These are phyloP conservation scores for Rauvolfia tetraphylla DNA, from an alignment of 257 asterid species.

Conservation along the genomic window DNA sequence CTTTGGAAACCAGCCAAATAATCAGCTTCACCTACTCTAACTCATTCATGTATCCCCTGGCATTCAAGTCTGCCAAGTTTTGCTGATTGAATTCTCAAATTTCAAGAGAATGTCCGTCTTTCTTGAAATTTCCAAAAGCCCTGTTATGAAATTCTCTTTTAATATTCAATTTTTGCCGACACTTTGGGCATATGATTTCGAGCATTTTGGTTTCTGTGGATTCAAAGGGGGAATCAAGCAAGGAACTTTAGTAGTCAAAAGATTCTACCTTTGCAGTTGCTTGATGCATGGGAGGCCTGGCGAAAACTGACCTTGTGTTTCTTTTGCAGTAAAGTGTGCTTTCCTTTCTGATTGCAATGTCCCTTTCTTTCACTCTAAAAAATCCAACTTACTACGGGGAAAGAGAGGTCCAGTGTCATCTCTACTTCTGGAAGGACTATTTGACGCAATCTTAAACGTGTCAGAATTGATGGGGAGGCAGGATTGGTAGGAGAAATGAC, in stretches of 20 bases:
- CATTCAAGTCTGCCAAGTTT: slow-evolving; percentile 53
- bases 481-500: neutral
- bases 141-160: neutral
- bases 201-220: slow-evolving; percentile 2
- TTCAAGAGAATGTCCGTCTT: neutral
- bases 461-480: neutral
- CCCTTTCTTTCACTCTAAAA: slow-evolving; percentile 10
- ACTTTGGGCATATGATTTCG: neutral
- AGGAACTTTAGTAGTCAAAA: slow-evolving; percentile 11
- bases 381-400: neutral
- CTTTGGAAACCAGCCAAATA: slow-evolving; percentile 44
- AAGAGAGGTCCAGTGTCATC: neutral
- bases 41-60: slow-evolving; percentile 53
- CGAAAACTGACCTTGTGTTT: neutral
- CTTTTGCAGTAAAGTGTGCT: slow-evolving; percentile 12
- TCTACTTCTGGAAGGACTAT: slow-evolving; percentile 7
- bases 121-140: neutral
- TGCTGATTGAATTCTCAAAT: slow-evolving; percentile 23
- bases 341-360: slow-evolving; percentile 3
- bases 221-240: neutral
- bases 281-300: slow-evolving; percentile 7
- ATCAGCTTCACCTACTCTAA: slow-evolving; percentile 60
- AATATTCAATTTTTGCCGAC: neutral
- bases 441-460: slow-evolving; percentile 6
- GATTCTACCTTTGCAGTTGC: neutral